phyloP scores from a whole-genome alignment of 2,329 filamentous ascomycete species.

The Aspergillus quadricinctus region DNA sequence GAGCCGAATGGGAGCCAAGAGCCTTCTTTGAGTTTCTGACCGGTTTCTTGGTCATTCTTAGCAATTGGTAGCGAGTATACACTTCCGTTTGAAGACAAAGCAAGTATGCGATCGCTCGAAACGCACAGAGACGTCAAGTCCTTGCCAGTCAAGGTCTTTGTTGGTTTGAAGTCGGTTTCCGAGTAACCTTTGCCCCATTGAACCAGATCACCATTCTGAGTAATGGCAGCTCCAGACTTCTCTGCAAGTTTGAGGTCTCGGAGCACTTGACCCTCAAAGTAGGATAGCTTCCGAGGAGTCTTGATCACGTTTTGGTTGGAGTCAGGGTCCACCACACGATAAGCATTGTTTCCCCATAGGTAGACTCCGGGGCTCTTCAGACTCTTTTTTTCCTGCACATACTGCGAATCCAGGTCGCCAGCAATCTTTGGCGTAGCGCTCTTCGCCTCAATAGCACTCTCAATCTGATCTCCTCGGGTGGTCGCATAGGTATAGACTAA shows the following conservation, averaged over 20 bases:
- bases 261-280: slow-evolving; percentile 79
- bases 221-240: slow-evolving; percentile 79
- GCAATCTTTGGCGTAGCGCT: slow-evolving; percentile 12
- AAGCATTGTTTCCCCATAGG: slow-evolving; percentile 84
- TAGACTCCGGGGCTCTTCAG: slow-evolving; percentile 83
- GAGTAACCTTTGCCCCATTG: slow-evolving; percentile 87
- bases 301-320: slow-evolving; percentile 76
- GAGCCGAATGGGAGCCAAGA: slow-evolving; percentile 75
- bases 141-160: slow-evolving; percentile 72
- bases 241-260: slow-evolving; percentile 82
- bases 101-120: slow-evolving; percentile 79
- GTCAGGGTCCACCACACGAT: slow-evolving; percentile 78
- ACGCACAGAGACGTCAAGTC: slow-evolving; percentile 71
- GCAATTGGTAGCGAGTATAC: slow-evolving; percentile 84
- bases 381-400: slow-evolving; percentile 80
- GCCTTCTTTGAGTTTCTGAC: slow-evolving; percentile 59
- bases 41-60: slow-evolving; percentile 63
- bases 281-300: slow-evolving; percentile 69
- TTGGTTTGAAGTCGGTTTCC: slow-evolving; percentile 58
- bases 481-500: slow-evolving; percentile 29
- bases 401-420: slow-evolving; percentile 76
- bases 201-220: slow-evolving; percentile 79
- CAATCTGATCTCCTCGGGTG: slow-evolving; percentile 13
- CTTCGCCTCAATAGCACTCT: slow-evolving; percentile 14
- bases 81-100: slow-evolving; percentile 66